Evolutionary conservation across 306 rosid genomes (phyloP).

Genomic region (Dryas drummondii): DNA sequence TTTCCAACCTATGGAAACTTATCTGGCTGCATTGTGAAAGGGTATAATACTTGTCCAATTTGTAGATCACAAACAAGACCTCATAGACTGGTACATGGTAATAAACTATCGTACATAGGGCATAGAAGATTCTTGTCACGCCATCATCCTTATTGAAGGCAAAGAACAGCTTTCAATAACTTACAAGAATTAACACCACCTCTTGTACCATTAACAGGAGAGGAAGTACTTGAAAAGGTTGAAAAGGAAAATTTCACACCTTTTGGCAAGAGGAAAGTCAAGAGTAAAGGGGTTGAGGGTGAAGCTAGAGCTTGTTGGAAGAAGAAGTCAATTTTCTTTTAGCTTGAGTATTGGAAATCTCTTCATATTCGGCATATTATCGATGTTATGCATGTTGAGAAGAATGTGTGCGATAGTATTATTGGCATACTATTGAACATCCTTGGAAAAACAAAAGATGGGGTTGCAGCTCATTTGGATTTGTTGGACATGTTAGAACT

Average conservation of each 20-base stretch:
- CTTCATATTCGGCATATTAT: not conserved
- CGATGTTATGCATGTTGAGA: constrained; percentile 8
- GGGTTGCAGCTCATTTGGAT: not conserved
- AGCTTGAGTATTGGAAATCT: not conserved
- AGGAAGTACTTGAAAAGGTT: not conserved
- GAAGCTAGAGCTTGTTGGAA: constrained; percentile 5
- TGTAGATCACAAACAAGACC: too few species aligned
- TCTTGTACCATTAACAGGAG: not conserved
- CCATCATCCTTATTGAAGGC: not conserved
- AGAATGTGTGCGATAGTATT: not conserved
- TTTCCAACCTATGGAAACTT: too few species aligned
- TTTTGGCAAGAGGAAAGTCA: too few species aligned
- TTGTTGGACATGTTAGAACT: not conserved
- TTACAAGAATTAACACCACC: not conserved
- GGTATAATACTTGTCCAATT: too few species aligned
- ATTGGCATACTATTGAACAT: not conserved
- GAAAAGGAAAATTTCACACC: too few species aligned
- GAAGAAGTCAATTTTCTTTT: not conserved
- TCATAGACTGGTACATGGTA: too few species aligned
- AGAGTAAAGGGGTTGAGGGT: too few species aligned
- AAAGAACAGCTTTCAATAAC: not conserved
- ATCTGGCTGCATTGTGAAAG: too few species aligned
- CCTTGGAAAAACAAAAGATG: not conserved
- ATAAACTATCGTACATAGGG: too few species aligned
- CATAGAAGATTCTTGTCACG: too few species aligned